phyloP scores from a whole-genome alignment of 345 rosid species.

The Syzygium aromaticum region DNA sequence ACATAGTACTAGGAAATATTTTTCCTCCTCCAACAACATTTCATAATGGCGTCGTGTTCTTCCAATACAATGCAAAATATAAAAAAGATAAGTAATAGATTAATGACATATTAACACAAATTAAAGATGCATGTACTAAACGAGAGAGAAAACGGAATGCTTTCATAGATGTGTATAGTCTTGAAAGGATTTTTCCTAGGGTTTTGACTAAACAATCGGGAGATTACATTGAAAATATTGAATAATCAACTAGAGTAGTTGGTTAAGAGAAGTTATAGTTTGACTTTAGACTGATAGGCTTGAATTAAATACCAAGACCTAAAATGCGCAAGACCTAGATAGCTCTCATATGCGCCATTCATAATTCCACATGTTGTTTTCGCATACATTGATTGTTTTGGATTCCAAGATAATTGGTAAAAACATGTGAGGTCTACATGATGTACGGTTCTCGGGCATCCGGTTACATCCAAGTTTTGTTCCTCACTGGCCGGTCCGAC shows the following conservation, averaged over 20 bases:
- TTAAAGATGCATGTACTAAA: background rate
- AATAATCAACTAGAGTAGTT: background rate
- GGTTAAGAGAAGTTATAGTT: background rate
- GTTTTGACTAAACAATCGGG: background rate
- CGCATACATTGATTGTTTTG: background rate
- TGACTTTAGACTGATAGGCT: background rate
- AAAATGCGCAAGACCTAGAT: background rate
- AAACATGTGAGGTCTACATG: background rate
- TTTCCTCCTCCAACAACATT: background rate
- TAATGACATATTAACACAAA: background rate
- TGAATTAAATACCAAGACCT: background rate
- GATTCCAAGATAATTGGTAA: background rate
- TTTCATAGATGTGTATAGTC: background rate
- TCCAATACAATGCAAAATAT: background rate
- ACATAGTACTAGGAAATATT: background rate
- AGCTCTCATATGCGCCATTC: background rate
- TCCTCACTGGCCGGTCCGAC: background rate
- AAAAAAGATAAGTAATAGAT: background rate
- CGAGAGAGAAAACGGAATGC: background rate
- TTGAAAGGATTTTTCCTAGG: background rate
- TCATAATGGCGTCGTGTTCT: background rate
- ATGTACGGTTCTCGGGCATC: background rate
- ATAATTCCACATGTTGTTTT: background rate
- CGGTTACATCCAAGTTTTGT: background rate
- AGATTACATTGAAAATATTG: background rate